phyloP scores from a whole-genome alignment of 306 rosid species.

The Macrotyloma uniflorum region DNA sequence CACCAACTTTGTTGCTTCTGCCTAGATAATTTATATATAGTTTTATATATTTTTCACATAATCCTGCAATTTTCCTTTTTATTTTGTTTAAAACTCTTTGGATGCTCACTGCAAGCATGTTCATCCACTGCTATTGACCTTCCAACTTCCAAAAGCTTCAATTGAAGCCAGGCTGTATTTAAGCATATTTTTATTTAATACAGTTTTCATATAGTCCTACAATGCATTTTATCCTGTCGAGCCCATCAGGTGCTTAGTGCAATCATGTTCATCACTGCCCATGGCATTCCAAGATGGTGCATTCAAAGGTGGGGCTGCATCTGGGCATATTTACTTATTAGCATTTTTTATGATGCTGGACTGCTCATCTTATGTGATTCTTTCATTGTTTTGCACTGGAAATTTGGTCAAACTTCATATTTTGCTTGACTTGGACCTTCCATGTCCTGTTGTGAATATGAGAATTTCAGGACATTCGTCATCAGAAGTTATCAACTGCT shows the following conservation, averaged over 20 bases:
- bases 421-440: conserved; percentile 37
- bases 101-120: conserved; percentile 30
- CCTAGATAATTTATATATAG: not conserved
- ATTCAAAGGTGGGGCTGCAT: not conserved
- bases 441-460: conserved; percentile 30
- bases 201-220: conserved; percentile 13
- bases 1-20: not conserved
- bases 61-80: not conserved
- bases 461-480: conserved; percentile 53
- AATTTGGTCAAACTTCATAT: conserved; percentile 31
- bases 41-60: not conserved
- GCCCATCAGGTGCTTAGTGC: conserved; percentile 28
- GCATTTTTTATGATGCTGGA: conserved; percentile 28
- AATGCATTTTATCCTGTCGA: conserved; percentile 33
- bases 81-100: conserved; percentile 11
- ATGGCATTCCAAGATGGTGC: conserved; percentile 23
- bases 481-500: conserved; percentile 72
- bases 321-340: conserved; percentile 11
- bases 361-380: not conserved
- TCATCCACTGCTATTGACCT: not conserved
- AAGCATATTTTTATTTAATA: not conserved
- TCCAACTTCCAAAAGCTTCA: not conserved
- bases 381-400: conserved; percentile 14
- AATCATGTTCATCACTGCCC: conserved; percentile 15
- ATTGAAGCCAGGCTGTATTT: conserved; percentile 6